phyloP scores from a whole-genome alignment of 148 eudicot genomes.

The Camellia lanceoleosa region DNA sequence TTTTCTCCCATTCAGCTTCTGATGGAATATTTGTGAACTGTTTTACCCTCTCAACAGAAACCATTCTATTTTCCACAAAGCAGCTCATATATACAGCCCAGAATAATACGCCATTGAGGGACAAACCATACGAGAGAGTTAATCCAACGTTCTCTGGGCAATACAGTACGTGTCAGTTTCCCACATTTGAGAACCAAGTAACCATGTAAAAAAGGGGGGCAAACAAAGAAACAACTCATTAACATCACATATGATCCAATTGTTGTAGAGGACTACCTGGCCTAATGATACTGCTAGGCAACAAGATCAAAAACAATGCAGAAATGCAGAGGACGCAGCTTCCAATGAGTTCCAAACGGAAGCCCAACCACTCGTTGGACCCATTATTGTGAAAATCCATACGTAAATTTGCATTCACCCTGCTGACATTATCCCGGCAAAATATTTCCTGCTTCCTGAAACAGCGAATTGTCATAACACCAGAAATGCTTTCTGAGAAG shows the following conservation, averaged over 20 bases:
- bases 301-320: conserved; percentile 67
- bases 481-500: conserved; percentile 93
- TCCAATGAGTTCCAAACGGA: conserved; percentile 85
- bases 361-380: conserved; percentile 90
- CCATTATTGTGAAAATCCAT: conserved; percentile 95
- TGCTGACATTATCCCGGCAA: conserved; percentile 59
- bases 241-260: not conserved
- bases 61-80: conserved; percentile 86
- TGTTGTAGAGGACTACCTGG: conserved; percentile 53
- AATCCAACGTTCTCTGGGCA: conserved; percentile 81
- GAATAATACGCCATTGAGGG: conserved; percentile 67
- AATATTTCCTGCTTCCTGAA: conserved; percentile 74
- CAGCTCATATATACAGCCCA: conserved; percentile 73
- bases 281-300: conserved; percentile 74
- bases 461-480: conserved; percentile 92
- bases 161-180: conserved; percentile 10
- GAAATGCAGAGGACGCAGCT: conserved; percentile 73
- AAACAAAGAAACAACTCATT: not conserved
- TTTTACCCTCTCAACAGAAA: conserved; percentile 91
- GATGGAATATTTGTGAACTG: conserved; percentile 76
- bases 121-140: conserved; percentile 86
- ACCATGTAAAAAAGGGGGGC: not conserved
- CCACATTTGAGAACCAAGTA: not conserved
- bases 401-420: conserved; percentile 67
- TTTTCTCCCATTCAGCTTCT: conserved; percentile 77